Evolutionary conservation across 2,329 filamentous ascomycete species (phyloP).

Genomic region (Phyllosticta paracitricarpa): DNA sequence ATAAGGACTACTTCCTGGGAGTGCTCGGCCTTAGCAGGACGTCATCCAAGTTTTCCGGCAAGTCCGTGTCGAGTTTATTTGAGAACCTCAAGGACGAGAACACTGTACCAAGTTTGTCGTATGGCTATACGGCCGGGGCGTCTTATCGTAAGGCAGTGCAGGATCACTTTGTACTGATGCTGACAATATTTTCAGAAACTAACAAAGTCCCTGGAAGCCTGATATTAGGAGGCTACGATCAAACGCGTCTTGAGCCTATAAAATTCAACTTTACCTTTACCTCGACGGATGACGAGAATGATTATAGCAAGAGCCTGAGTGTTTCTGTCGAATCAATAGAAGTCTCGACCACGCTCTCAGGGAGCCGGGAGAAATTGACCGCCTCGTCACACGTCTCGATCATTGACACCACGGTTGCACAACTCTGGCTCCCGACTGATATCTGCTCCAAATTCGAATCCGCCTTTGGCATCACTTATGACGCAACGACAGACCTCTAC

Average conservation of each 20-base stretch:
- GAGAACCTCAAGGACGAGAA: slow-evolving; percentile 19
- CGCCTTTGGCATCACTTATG: slow-evolving; percentile 31
- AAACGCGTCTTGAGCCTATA: slow-evolving; percentile 24
- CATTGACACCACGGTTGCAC: slow-evolving; percentile 1
- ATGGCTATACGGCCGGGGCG: slow-evolving; percentile 27
- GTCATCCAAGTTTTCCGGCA: slow-evolving; percentile 21
- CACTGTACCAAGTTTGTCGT: slow-evolving; percentile 26
- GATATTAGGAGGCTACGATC: slow-evolving; percentile 34
- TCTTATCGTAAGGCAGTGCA: slow-evolving; percentile 18
- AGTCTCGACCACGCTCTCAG: background rate
- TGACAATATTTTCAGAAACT: background rate
- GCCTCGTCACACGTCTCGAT: slow-evolving; percentile 16
- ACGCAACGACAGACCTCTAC: slow-evolving; percentile 27
- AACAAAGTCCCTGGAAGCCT: slow-evolving; percentile 27
- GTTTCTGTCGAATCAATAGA: background rate
- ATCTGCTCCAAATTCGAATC: slow-evolving; percentile 31
- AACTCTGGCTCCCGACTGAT: slow-evolving; percentile 18
- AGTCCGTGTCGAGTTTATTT: slow-evolving; percentile 19
- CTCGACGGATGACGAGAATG: background rate
- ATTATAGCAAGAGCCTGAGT: background rate
- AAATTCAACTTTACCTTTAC: slow-evolving; percentile 15
- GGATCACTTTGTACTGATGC: too few relatives aligned
- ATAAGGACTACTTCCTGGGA: slow-evolving; percentile 21
- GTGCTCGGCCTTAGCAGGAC: background rate
- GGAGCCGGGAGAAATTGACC: background rate